Percentiles rank a stretch among this genome's conserved stretches.
Conservation (phyloP, 2,329 filamentous ascomycete species). For the Pyrenochaeta sp. region DNA sequence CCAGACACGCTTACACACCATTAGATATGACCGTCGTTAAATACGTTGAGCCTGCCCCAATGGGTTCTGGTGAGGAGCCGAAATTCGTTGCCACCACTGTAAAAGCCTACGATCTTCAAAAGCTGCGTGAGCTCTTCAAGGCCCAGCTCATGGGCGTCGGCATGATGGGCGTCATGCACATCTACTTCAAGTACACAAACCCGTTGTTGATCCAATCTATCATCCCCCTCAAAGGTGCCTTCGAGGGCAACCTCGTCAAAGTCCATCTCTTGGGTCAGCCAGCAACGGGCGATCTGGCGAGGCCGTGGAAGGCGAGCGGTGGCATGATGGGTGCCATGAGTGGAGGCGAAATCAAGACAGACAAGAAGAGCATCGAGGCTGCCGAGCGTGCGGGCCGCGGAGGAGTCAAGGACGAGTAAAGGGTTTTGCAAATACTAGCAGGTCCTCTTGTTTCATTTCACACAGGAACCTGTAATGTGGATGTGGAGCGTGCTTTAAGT, state of each 20-base stretch:
- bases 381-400: slow-evolving; percentile 60
- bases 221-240: slow-evolving; percentile 93
- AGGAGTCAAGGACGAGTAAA: slow-evolving; percentile 63
- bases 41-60: slow-evolving; percentile 94
- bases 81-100: slow-evolving; percentile 97
- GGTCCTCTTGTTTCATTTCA: not conserved
- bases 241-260: slow-evolving; percentile 96
- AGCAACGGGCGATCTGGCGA: slow-evolving; percentile 88
- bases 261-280: slow-evolving; percentile 90
- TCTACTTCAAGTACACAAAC: slow-evolving; percentile 99
- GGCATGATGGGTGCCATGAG: slow-evolving; percentile 85
- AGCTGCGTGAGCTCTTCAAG: slow-evolving; percentile 86
- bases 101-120: slow-evolving; percentile 89
- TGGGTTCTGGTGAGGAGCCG: slow-evolving; percentile 92
- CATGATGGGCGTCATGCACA: slow-evolving; percentile 99
- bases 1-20: slow-evolving; percentile 20
- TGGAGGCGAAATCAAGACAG: slow-evolving; percentile 80
- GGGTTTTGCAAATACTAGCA: not conserved
- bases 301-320: slow-evolving; percentile 88
- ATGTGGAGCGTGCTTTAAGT: not conserved
- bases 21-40: slow-evolving; percentile 96
- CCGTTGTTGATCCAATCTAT: slow-evolving; percentile 98
- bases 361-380: slow-evolving; percentile 68
- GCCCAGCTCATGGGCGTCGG: slow-evolving; percentile 92
- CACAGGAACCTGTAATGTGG: not conserved